Evolutionary conservation across 1,139 yeast species (phyloP).

Genomic region (Blastobotrys raffinosifermentans): DNA sequence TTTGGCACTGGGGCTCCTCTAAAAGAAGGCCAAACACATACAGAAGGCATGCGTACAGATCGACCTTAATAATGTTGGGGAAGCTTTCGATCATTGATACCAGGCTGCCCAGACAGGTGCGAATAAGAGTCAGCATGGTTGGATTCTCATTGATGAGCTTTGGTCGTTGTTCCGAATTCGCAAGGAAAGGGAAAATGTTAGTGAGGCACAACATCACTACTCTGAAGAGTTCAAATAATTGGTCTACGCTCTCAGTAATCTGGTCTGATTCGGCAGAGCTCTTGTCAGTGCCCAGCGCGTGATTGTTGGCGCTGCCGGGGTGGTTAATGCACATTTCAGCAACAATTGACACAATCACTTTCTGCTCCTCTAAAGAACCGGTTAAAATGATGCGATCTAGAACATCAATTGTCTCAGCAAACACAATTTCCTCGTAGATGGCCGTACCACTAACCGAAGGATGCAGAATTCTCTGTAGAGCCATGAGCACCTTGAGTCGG

Average conservation of each 20-base stretch:
- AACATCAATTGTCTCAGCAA: slow-evolving; percentile 69
- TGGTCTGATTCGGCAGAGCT: slow-evolving; percentile 31
- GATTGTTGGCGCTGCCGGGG: slow-evolving; percentile 24
- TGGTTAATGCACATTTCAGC: slow-evolving; percentile 40
- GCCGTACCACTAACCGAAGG: slow-evolving; percentile 54
- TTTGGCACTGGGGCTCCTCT: slow-evolving; percentile 29
- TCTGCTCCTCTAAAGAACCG: slow-evolving; percentile 49
- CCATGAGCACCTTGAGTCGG: slow-evolving; percentile 43
- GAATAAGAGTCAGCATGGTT: slow-evolving; percentile 27
- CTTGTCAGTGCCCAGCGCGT: slow-evolving; percentile 14
- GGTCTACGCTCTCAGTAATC: slow-evolving; percentile 59
- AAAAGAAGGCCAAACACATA: slow-evolving; percentile 57
- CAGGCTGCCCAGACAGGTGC: slow-evolving; percentile 49
- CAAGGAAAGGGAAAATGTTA: slow-evolving; percentile 54
- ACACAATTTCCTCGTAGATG: slow-evolving; percentile 61
- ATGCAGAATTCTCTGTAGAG: slow-evolving; percentile 53
- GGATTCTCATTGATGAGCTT: slow-evolving; percentile 29
- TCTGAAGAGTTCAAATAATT: slow-evolving; percentile 72
- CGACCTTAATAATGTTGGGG: slow-evolving; percentile 62
- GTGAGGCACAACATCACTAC: slow-evolving; percentile 64
- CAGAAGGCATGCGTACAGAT: slow-evolving; percentile 63
- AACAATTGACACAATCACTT: slow-evolving; percentile 52
- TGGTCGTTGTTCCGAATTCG: slow-evolving; percentile 34
- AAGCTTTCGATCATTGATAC: slow-evolving; percentile 57
- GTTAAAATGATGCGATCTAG: slow-evolving; percentile 67